Evolutionary conservation across 2,329 filamentous ascomycete species (phyloP).

Genomic region (Venturia nashicola): DNA sequence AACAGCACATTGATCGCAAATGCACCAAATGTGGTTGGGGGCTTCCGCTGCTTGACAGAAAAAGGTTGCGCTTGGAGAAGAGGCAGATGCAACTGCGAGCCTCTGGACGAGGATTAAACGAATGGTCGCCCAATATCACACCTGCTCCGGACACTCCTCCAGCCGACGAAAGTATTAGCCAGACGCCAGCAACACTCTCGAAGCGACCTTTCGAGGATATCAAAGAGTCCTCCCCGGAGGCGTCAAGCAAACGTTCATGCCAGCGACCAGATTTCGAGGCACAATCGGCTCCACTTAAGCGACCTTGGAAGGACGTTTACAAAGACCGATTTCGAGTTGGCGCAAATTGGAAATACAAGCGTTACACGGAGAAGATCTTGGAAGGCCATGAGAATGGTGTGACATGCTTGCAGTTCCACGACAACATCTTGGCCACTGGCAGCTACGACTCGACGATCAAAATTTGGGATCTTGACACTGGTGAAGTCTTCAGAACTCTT

Average conservation of each 20-base stretch:
- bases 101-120: constrained; percentile 43
- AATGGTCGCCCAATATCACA: constrained; percentile 39
- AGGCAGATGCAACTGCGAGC: constrained; percentile 40
- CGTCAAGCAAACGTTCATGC: constrained; percentile 20
- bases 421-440: constrained; percentile 82
- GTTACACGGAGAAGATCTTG: constrained; percentile 73
- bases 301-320: constrained; percentile 96
- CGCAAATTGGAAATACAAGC: constrained; percentile 93
- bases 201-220: neutral
- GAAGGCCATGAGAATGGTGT: constrained; percentile 81
- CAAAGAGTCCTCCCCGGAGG: constrained; percentile 24
- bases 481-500: constrained; percentile 74
- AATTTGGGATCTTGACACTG: constrained; percentile 88
- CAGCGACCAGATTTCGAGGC: neutral
- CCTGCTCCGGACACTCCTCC: constrained; percentile 28
- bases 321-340: constrained; percentile 91
- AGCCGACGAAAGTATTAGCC: neutral
- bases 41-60: constrained; percentile 76
- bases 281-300: constrained; percentile 19
- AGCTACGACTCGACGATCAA: constrained; percentile 94
- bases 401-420: constrained; percentile 69
- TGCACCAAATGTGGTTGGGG: constrained; percentile 96
- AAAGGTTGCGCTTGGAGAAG: constrained; percentile 75
- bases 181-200: neutral
- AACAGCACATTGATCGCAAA: constrained; percentile 89